Evolutionary conservation across 805 yeast species (phyloP).

Genomic region (Candida pseudofarinosa): DNA sequence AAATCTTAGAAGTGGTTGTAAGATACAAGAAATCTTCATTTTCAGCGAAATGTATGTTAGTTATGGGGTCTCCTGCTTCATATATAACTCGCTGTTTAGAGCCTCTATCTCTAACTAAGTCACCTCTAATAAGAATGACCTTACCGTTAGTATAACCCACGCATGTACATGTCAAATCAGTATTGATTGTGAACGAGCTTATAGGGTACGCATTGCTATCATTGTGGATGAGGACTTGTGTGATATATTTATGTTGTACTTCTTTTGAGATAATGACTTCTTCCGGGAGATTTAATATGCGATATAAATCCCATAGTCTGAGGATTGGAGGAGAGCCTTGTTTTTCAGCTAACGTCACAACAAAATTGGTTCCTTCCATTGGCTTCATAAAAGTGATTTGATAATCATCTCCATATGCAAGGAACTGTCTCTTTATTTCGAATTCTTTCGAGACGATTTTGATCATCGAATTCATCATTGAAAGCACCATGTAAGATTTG

Average conservation of each 20-base stretch:
- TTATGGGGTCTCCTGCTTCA: constrained; percentile 74
- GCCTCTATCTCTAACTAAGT: constrained; percentile 82
- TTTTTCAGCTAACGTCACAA: constrained; percentile 71
- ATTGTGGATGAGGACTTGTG: constrained; percentile 60
- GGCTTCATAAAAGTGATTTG: constrained; percentile 55
- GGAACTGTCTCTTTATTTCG: constrained; percentile 45
- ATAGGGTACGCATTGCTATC: constrained; percentile 78
- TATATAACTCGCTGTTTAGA: constrained; percentile 79
- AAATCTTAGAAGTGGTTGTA: constrained; percentile 67
- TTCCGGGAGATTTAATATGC: constrained; percentile 20
- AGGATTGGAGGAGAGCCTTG: constrained; percentile 67
- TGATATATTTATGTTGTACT: constrained; percentile 42
- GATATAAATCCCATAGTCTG: constrained; percentile 69
- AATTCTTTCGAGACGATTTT: constrained; percentile 54
- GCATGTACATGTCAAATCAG: constrained; percentile 60
- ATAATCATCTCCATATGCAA: constrained; percentile 64
- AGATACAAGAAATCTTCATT: constrained; percentile 55
- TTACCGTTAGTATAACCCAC: constrained; percentile 83
- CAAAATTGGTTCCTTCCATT: constrained; percentile 44
- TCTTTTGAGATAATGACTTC: background rate
- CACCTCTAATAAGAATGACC: constrained; percentile 81
- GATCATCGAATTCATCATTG: constrained; percentile 50
- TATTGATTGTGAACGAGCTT: constrained; percentile 55
- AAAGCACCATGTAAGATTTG: constrained; percentile 52
- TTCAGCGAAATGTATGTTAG: constrained; percentile 62